Evolutionary conservation across 441 rosid species (phyloP).

Genomic region (Lagerstroemia fauriei): DNA sequence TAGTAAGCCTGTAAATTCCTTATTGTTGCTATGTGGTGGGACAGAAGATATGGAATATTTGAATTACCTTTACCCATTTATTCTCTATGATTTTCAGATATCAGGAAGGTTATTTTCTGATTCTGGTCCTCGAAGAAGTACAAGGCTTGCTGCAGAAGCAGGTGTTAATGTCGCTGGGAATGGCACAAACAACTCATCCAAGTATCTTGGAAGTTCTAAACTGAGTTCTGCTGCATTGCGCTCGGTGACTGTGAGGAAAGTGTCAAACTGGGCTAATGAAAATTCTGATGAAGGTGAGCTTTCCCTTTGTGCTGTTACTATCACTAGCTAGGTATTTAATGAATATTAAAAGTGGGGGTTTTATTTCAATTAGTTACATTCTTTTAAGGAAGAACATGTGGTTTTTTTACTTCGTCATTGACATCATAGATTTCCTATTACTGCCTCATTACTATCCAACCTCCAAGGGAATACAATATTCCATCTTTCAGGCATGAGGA

Average conservation of each 20-base stretch:
- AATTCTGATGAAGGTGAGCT: constrained; percentile 78
- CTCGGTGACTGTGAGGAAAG: constrained; percentile 80
- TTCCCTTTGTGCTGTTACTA: constrained; percentile 15
- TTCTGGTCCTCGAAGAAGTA: constrained; percentile 85
- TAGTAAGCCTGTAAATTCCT: not conserved
- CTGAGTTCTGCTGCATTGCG: constrained; percentile 72
- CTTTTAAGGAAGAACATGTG: not conserved
- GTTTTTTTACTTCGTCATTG: not conserved
- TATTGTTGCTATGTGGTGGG: not conserved
- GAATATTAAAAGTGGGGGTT: not conserved
- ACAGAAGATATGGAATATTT: not conserved
- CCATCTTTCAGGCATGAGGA: constrained; percentile 57
- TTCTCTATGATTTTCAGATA: constrained; percentile 48
- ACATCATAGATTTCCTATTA: not conserved
- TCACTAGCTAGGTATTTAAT: not conserved
- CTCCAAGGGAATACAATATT: constrained; percentile 1
- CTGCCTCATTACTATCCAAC: not conserved
- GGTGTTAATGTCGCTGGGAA: constrained; percentile 63
- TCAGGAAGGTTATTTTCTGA: constrained; percentile 96
- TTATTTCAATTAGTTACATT: not conserved
- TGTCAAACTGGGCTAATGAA: constrained; percentile 83
- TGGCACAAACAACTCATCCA: constrained; percentile 69
- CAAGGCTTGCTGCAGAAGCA: constrained; percentile 74
- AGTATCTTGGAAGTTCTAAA: constrained; percentile 81
- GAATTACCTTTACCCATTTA: not conserved